Evolutionary conservation across 2,329 filamentous ascomycete species (phyloP), one percentile per base, ranked within the genome.

Genomic region (Cladosporium sp.): DNA sequence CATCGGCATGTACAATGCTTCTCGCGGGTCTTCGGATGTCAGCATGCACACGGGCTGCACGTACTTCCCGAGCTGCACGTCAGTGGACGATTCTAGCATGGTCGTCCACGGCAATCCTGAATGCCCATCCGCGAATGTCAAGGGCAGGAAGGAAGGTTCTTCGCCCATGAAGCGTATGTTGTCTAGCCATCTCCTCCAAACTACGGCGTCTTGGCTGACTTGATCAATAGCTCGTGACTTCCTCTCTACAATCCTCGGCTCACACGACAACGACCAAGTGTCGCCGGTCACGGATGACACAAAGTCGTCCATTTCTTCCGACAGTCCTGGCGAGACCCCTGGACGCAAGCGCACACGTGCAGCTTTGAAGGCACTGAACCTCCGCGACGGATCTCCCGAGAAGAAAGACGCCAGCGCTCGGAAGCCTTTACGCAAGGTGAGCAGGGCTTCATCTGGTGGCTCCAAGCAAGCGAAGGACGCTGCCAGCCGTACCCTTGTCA

Each of bases 21-120:
- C 72, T 34, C 69, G 68, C 34, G 71, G 69, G 61, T 77, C 57
- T 10, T 59, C 75, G 3, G 75, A 77, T 59, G 68, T 77, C 66
- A 77, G 74, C 67, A 78, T 78, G 76, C 76, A 78, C 64, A 66
- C 69, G 24, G 65, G 68, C 47, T 78, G 74, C 67, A 68, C 68
- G 8, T 64, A 70, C 44, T 78, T 71, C 49, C 75, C 76, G 14
- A 63, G 54, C 10, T 77, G 75, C 68, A 73, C 70, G 28, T 61
- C 68, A 12, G 73, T 77, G 58, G 73, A 74, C 41, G 67, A 57
- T 28, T 67, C 72, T 18, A 69, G 73, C 32, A 55, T 68, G 18
- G 63, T 74, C 38, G 38, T 73, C 14, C 74, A 75, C 63, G 59
- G 59, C 49, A 59, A 36, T 32, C 66, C 66, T 64, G 49, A 67